These are phyloP conservation scores for Pythium plurisporium DNA, from an alignment of 352 stramenopile genomes.

Conservation along the genomic window DNA sequence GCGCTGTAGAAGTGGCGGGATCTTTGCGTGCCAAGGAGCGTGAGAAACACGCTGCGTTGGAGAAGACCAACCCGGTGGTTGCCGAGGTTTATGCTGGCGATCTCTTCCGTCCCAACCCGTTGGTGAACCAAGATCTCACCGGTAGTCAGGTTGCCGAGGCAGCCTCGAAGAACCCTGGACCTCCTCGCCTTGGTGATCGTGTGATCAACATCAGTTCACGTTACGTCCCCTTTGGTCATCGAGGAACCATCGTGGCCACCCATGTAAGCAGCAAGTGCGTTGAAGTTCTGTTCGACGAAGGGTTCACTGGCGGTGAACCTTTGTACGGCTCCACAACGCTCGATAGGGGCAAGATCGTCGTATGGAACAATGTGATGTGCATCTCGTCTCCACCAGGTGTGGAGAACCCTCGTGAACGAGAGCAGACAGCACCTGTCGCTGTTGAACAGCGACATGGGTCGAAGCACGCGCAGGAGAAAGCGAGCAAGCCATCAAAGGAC, in stretches of 20 bases:
- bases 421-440: neutral
- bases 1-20: constrained; percentile 88
- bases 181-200: constrained; percentile 93
- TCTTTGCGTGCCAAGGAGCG: constrained; percentile 62
- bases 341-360: constrained; percentile 93
- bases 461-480: constrained; percentile 7
- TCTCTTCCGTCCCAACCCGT: constrained; percentile 68
- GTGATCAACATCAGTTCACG: constrained; percentile 96
- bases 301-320: constrained; percentile 95
- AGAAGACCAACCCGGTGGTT: constrained; percentile 35
- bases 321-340: constrained; percentile 94
- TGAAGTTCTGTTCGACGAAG: constrained; percentile 96
- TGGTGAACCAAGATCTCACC: constrained; percentile 80
- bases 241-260: constrained; percentile 97
- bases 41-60: constrained; percentile 36
- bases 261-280: constrained; percentile 96
- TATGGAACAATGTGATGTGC: constrained; percentile 88
- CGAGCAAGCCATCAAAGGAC: constrained; percentile 2
- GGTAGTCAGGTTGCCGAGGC: constrained; percentile 54
- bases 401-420: constrained; percentile 8
- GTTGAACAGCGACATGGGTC: neutral
- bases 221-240: constrained; percentile 95
- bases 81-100: constrained; percentile 40
- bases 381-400: constrained; percentile 47
- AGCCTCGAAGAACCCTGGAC: constrained; percentile 54